Evolutionary conservation across 1,139 yeast species (phyloP), one percentile per base, ranked within the genome.

Genomic region (Suhomyces yuchorum): DNA sequence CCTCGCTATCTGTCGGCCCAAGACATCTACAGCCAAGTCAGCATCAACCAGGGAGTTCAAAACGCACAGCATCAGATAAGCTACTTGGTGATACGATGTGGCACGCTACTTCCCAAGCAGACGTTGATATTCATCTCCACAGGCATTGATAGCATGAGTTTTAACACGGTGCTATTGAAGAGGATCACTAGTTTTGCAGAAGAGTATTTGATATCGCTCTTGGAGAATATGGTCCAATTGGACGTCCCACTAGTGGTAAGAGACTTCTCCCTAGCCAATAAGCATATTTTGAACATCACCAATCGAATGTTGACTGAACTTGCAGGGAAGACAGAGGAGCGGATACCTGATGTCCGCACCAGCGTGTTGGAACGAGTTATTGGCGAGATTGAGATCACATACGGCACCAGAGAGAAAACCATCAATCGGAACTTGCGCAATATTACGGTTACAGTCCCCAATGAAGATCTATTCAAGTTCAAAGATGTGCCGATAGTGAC

Each of bases 381-480:
- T 2, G 58, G 57, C 1, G 52, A 54, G 15, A 35, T 55, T 18
- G 58, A 56, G 32, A 39, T 56, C 23, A 52, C 53, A n/a, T 56
- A 56, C 30, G 48, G 48, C 19, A 36, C 43, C 8, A 14, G 41
- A 12, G 44, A 34, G 20, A 50, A 50, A 33, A 37, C 38, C 6
- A 52, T 56, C 42, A 56, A 55, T 51, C 49, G 51, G 24, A 56
- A 57, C 41, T 51, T 68, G 23, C 53, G 56, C 24, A 59, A 60
- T 47, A 61, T 68, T 5, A 53, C 59, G 8, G 51, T 68, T 3
- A 62, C 59, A n/a, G 54, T 68, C 2, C 67, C 69, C 3, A 50
- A 53, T 20, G 43, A 44, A 7, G 72, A 68, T 42, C 38, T 63
- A 7, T 22, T 28, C 8, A 41, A 51, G 8, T 44, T 63, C 36